Conservation (phyloP, 2,329 filamentous ascomycete species). For the Microthyrium microscopicum region DNA sequence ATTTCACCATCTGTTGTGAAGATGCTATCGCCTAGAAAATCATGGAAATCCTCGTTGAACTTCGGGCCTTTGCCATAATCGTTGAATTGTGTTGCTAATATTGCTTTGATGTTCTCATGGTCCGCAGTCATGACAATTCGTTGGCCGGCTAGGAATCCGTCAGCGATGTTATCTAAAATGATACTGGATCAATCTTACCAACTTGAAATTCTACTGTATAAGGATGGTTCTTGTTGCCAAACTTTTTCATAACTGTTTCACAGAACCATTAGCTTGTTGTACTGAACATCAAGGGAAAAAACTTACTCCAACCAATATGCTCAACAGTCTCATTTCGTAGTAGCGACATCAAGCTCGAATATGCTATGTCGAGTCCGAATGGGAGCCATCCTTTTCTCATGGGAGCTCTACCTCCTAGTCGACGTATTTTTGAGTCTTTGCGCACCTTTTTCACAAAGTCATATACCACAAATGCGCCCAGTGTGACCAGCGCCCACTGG, state of each 20-base stretch:
- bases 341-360: slow-evolving; percentile 35
- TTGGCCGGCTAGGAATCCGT: slow-evolving; percentile 18
- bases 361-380: slow-evolving; percentile 47
- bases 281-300: too few relatives aligned
- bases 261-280: slow-evolving; percentile 53
- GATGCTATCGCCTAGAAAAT: slow-evolving; percentile 56
- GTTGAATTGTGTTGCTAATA: slow-evolving; percentile 71
- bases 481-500: too few relatives aligned
- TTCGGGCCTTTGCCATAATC: slow-evolving; percentile 69
- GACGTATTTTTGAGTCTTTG: slow-evolving; percentile 24
- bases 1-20: slow-evolving; percentile 58
- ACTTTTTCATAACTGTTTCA: slow-evolving; percentile 32
- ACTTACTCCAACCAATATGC: too few relatives aligned
- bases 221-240: slow-evolving; percentile 18
- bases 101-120: slow-evolving; percentile 78
- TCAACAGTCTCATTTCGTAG: slow-evolving; percentile 29
- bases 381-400: slow-evolving; percentile 22
- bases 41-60: slow-evolving; percentile 60
- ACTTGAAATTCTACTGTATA: slow-evolving; percentile 46
- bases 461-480: too few relatives aligned
- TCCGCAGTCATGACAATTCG: slow-evolving; percentile 64
- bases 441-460: too few relatives aligned
- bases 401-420: slow-evolving; percentile 29
- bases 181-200: too few relatives aligned
- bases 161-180: not conserved